phyloP scores from a whole-genome alignment of 2,329 filamentous ascomycete genomes.

The Alternaria metachromatica region DNA sequence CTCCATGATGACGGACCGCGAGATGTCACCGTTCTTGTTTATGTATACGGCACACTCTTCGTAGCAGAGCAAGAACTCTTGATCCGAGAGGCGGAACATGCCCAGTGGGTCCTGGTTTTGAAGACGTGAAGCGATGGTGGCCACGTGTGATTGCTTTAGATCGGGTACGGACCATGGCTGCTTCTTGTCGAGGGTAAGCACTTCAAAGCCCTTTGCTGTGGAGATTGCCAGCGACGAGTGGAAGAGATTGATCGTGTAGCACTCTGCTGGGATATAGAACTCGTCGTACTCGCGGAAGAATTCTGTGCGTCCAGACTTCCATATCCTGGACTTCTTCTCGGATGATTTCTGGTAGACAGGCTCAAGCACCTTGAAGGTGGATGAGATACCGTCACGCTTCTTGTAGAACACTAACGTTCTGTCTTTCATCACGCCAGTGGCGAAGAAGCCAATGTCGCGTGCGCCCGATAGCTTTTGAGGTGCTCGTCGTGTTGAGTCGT shows the following conservation, averaged over 20 bases:
- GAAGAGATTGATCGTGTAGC: conserved; percentile 94
- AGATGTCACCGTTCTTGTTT: conserved; percentile 97
- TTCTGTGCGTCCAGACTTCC: conserved; percentile 78
- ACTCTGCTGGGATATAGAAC: conserved; percentile 96
- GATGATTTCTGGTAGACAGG: conserved; percentile 93
- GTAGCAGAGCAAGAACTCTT: conserved; percentile 87
- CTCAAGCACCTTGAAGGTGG: conserved; percentile 95
- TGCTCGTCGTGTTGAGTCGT: conserved; percentile 80
- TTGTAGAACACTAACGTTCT: conserved; percentile 95
- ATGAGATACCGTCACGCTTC: conserved; percentile 89
- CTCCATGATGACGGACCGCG: conserved; percentile 93
- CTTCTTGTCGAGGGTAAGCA: conserved; percentile 97
- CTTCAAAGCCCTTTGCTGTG: conserved; percentile 90
- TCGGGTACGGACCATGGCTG: conserved; percentile 93
- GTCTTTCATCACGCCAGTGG: conserved; percentile 96
- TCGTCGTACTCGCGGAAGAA: conserved; percentile 99
- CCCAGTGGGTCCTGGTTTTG: conserved; percentile 83
- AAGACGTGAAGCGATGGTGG: conserved; percentile 84
- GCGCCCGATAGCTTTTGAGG: conserved; percentile 86
- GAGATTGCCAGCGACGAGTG: conserved; percentile 91
- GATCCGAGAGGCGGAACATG: conserved; percentile 90
- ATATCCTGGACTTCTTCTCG: conserved; percentile 77
- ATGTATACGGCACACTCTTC: conserved; percentile 97
- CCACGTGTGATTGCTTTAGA: conserved; percentile 76
- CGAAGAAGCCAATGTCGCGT: conserved; percentile 96